phyloP scores from a whole-genome alignment of 108 stramenopile species.

The Skeletonema marinoi region DNA sequence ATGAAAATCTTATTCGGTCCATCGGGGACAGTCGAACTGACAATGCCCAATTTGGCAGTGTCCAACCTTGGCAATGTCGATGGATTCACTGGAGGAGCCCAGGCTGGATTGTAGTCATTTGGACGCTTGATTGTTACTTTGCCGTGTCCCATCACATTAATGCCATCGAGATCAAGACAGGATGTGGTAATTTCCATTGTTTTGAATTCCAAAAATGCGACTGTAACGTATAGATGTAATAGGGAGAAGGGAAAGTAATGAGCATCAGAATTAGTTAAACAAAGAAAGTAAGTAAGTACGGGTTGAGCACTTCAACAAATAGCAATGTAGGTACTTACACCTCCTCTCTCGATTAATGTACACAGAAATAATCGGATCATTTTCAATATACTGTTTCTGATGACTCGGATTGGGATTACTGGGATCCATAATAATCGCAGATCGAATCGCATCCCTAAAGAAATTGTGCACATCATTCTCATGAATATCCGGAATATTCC shows the following conservation, averaged over 20 bases:
- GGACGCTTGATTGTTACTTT: conserved; percentile 94
- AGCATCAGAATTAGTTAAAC: not conserved
- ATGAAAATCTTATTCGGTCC: conserved; percentile 99
- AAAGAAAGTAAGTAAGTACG: too few species aligned
- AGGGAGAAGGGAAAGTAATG: not conserved
- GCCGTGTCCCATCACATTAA: conserved; percentile 80
- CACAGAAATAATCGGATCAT: conserved; percentile 90
- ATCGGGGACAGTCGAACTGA: conserved; percentile 89
- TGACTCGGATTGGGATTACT: conserved; percentile 17
- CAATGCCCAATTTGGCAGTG: conserved; percentile 82
- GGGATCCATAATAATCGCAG: conserved; percentile 49
- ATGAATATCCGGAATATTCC: conserved; percentile 78
- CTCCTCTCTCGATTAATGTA: conserved; percentile 93
- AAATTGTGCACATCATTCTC: conserved; percentile 87
- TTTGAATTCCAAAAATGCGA: conserved; percentile 96
- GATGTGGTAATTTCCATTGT: conserved; percentile 94
- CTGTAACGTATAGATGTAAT: not conserved
- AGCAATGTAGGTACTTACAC: conserved; percentile 27
- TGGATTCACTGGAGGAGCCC: conserved; percentile 75
- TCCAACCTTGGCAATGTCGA: conserved; percentile 63
- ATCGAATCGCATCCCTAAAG: conserved; percentile 83
- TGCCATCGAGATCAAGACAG: conserved; percentile 90
- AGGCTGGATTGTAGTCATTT: conserved; percentile 93
- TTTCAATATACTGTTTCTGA: conserved; percentile 34
- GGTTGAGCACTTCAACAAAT: not conserved